Percentiles rank a stretch among this genome's conserved stretches.
phyloP scores from a whole-genome alignment of 306 rosid species.

The Crotalaria pallida region DNA sequence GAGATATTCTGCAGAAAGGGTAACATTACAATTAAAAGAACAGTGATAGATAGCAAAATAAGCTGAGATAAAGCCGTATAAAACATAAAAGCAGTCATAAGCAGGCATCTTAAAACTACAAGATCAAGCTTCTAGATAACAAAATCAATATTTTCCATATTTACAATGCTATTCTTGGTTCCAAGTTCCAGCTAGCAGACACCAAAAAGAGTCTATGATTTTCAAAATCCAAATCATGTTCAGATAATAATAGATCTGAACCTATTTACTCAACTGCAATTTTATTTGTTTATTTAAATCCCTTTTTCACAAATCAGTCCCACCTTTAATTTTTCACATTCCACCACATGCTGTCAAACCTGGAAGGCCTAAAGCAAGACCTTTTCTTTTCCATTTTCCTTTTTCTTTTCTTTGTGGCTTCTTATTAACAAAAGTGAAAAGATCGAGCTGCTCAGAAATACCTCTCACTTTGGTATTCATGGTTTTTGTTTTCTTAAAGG shows the following conservation, averaged over 20 bases:
- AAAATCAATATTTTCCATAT: background rate
- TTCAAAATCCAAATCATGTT: background rate
- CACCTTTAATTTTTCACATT: constrained; percentile 1
- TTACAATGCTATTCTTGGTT: background rate
- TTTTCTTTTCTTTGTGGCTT: background rate
- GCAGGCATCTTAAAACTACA: background rate
- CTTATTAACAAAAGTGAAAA: background rate
- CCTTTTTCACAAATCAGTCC: background rate
- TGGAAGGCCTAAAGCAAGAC: constrained; percentile 7
- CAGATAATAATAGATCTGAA: background rate
- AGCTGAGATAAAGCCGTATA: background rate
- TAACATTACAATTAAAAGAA: constrained; percentile 6
- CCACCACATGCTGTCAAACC: constrained; percentile 8
- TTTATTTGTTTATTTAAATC: background rate
- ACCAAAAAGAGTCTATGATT: background rate
- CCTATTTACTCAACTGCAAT: background rate
- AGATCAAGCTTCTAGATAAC: background rate
- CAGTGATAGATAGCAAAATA: constrained; percentile 11
- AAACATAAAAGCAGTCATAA: background rate
- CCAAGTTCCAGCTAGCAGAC: background rate
- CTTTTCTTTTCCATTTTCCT: background rate
- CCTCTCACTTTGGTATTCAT: background rate
- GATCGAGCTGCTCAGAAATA: background rate
- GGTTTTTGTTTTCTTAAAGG: constrained; percentile 1
- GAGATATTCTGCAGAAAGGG: constrained; percentile 50